Evolutionary conservation across 345 rosid genomes (phyloP), one percentile per base, ranked within the genome.

Genomic region (Euphorbia tirucalli): DNA sequence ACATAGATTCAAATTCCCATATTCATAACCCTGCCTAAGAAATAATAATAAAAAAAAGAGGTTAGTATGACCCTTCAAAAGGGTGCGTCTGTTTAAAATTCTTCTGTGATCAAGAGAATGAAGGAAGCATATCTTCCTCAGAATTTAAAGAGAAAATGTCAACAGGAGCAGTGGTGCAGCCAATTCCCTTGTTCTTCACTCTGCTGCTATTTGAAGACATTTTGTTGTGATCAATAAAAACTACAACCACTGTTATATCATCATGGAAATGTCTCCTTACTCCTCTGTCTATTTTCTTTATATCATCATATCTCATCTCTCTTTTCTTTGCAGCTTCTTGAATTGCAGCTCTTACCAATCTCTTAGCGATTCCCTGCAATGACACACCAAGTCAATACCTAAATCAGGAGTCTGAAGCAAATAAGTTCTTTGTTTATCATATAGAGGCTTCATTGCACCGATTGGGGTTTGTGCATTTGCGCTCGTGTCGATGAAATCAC

Each of bases 81-180:
- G 43, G 39, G 41, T 11, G 10, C 7, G 21, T 46, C 11, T 46
- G 2, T 46, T 46, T 46, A 13, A n/a, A n/a, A 28, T 3, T 2
- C 15, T 30, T n/a, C n/a, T n/a, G n/a, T n/a, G n/a, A n/a, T n/a
- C n/a, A n/a, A n/a, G n/a, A n/a, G n/a, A n/a, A n/a, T n/a, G n/a
- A n/a, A n/a, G n/a, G 74, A 60, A 78, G 72, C 66, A 76, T 46
- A 66, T 78, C 82, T 69, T 74, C 81, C 65, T 77, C 83, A 0
- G 90, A 75, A 14, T 78, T 83, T 48, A 83, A 75, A 24, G 94
- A 85, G 88, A 81, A 84, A 71, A 93, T 91, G 78, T 93, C 97
- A 0, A 85, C 71, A 2, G 98, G 98, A 9, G 97, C 88, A 0
- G 74, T 78, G 10, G 83, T 84, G 82, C 92, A 83, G 57, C 91